phyloP scores from a whole-genome alignment of 1,284 basidiomycete species.

The Fomitiporia mediterranea region DNA sequence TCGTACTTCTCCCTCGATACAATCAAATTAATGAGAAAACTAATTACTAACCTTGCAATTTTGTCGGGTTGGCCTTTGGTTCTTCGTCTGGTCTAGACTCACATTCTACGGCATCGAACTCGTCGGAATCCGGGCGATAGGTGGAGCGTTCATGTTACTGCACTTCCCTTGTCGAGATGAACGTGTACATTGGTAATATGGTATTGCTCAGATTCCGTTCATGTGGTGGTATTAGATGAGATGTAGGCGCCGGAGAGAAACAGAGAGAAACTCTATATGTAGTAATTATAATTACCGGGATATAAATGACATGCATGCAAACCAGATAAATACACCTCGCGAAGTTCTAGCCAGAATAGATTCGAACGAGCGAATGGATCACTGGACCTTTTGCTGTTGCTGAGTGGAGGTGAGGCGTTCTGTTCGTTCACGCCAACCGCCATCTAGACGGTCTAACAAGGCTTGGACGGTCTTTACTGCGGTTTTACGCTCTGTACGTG shows the following conservation, averaged over 20 bases:
- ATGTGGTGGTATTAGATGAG: no score
- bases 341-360: no score
- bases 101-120: not conserved
- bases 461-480: conserved; percentile 67
- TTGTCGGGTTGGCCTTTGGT: no score
- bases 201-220: no score
- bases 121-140: not conserved
- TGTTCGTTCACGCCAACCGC: conserved; percentile 36
- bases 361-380: not conserved
- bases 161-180: not conserved
- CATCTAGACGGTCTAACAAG: conserved; percentile 52
- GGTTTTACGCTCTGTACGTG: conserved; percentile 65
- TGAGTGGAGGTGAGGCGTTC: not conserved
- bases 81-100: not conserved
- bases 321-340: not conserved
- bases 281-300: no score
- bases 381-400: not conserved
- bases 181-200: no score
- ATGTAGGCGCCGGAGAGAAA: no score
- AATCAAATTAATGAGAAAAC: not conserved
- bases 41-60: not conserved
- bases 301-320: not conserved
- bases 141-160: not conserved
- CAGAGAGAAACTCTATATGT: no score
- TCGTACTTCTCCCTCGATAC: not conserved